These are phyloP conservation scores for Penicillium expansum DNA, from an alignment of 2,329 filamentous ascomycete species.

Conservation along the genomic window DNA sequence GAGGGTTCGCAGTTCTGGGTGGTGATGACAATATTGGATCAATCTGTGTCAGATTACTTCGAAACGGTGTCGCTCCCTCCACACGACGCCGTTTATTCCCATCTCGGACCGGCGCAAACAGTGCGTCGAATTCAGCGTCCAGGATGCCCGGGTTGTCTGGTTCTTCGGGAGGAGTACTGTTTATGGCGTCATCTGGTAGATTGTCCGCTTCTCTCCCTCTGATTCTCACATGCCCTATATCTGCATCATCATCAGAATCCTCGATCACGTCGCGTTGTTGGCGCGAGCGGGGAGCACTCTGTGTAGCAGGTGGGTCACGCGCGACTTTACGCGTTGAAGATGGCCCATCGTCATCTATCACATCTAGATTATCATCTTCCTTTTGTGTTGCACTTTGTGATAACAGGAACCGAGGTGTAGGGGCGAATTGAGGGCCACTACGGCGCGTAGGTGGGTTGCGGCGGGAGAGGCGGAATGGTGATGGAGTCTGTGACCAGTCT, in stretches of 20 bases:
- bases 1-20: conserved; percentile 10
- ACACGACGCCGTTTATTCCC: conserved; percentile 36
- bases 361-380: conserved; percentile 13
- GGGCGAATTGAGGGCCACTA: conserved; percentile 33
- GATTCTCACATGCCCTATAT: background rate
- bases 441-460: conserved; percentile 26
- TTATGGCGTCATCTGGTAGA: conserved; percentile 12
- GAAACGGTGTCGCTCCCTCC: conserved; percentile 1
- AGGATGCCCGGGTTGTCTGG: conserved; percentile 9
- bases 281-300: conserved; percentile 6
- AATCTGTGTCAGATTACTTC: background rate
- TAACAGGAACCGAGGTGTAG: conserved; percentile 34
- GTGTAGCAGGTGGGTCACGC: conserved; percentile 3
- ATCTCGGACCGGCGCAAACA: conserved; percentile 29
- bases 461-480: conserved; percentile 31
- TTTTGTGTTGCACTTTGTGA: conserved; percentile 23
- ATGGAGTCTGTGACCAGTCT: conserved; percentile 20
- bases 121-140: conserved; percentile 30
- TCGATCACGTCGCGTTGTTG: conserved; percentile 28
- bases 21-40: conserved; percentile 25
- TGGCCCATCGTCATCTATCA: conserved; percentile 22
- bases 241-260: conserved; percentile 24
- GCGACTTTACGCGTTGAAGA: conserved; percentile 13
- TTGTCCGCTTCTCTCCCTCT: background rate
- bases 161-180: conserved; percentile 17